Evolutionary conservation across 208 protist species (phyloP), one percentile per base, ranked within the genome.

Genomic region (Trypanosoma mega): DNA sequence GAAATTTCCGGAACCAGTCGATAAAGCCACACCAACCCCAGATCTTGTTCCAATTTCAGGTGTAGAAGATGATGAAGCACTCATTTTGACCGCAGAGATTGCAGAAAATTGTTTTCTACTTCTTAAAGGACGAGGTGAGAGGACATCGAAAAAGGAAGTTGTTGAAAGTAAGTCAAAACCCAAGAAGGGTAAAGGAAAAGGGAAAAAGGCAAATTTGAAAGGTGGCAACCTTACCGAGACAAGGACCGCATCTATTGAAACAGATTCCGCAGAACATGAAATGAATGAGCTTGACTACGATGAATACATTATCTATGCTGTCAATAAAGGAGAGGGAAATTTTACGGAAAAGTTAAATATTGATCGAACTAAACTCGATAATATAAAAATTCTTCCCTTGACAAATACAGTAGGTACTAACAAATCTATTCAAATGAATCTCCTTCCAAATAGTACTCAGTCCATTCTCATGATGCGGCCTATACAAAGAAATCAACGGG

Each of bases 281-380:
- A 6, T 39, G 34, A 6, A 16, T 39, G 6, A 12, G 8, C 6
- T 16, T 12, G 8, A 39, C 8, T 39, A 39, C 12, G 34, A 39
- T 16, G 34, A 39, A 39, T 12, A 16, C 34, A 39, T 12, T 12
- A 6, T 39, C 6, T 6, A 39, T 14, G 61, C 51, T 34, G 31
- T 67, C 8, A 67, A 67, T 53, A 48, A 59, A 21, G 39, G 44
- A 7, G 24, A 67, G 18, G 30, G 20, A 0, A 29, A 34, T 20
- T 21, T 34, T 24, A 26, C 7, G 6, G 61, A 34, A 33, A 33
- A 31, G 6, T 48, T 67, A 14, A 48, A 53, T 41, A 51, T 58
- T 36, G 51, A 67, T 44, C 5, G 2, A 26, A 53, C 18, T 37
- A 67, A 67, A 52, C 29, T 67, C 24, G 20, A 53, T 45, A 67